Base-by-base conservation (phyloP, 148 eudicot species). In the Fagopyrum homotropicum region DNA sequence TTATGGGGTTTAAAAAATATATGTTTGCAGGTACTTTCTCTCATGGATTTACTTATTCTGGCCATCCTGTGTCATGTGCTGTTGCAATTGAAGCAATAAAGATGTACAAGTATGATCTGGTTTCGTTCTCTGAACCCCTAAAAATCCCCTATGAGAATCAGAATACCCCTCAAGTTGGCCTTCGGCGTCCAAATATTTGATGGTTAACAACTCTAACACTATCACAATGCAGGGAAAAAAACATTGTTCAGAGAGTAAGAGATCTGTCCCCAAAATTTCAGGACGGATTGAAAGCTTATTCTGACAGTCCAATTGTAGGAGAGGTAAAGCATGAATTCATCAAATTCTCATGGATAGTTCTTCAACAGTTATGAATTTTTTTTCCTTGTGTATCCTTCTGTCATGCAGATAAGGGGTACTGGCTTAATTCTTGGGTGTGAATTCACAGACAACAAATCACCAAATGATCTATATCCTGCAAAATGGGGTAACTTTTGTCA, bases 21-120 rank as follows among this genome's bases (percentile, higher is more conserved):
- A 51, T 11, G 16, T 63, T 49, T 30, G 56, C 61, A 94, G 98
- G 98, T 76, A 6, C 83, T 52, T 94, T 94, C 80, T 86, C 92
- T 59, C 98, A 94, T 83, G 98, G 98, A 82, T 94, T 94, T 79
- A 94, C 98, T 44, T 94, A 94, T 78, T 92, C 97, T 19, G 98
- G 98, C 45, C 98, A 94, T 73, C 98, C 98, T 15, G 98, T 94
- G 59, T 60, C 98, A 16, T 94, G 98, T 77, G 97, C 98, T 81
- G 98, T 94, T 61, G 97, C 98, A 74, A 78, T 94, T 73, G 97
- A 94, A 88, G 68, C 98, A 29, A 79, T 94, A 81, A 94, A 85
- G 85, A 79, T 94, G 45, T 94, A 94, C 89, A 90, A 94, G 98
- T 94, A 94, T 83, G 91, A 50, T 72, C 55, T 43, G 76, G 80